phyloP scores from a whole-genome alignment of 139 green algal species.

The Limnomonas spitsbergensis region DNA sequence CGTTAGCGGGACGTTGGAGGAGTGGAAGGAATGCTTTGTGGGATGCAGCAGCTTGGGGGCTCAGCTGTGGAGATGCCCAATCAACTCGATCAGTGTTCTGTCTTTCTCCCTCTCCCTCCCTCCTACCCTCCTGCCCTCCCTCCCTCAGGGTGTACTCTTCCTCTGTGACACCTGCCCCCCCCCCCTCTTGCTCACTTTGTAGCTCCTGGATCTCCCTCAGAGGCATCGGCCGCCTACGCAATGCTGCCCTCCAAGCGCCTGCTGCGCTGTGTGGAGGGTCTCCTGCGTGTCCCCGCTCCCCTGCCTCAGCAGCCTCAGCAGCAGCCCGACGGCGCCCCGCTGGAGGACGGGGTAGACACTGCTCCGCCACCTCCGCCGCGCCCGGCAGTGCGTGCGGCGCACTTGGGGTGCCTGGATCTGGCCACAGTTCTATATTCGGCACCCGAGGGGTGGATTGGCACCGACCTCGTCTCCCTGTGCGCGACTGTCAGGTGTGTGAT shows the following conservation, averaged over 20 bases:
- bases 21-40: no score
- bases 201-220: background rate
- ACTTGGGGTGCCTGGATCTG: slow-evolving; percentile 10
- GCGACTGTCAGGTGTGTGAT: background rate
- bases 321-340: background rate
- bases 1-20: no score
- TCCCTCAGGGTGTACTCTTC: no score
- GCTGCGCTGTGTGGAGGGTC: slow-evolving; percentile 3
- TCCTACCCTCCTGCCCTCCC: no score
- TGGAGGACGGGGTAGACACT: background rate
- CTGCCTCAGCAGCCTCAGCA: background rate
- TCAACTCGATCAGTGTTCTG: no score
- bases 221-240: background rate
- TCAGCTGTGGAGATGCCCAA: no score
- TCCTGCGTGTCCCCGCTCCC: background rate
- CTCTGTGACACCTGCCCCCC: no score
- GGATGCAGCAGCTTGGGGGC: no score
- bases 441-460: background rate
- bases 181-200: no score
- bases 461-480: background rate
- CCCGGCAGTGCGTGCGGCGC: background rate
- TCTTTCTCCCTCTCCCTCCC: no score
- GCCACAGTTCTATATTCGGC: background rate
- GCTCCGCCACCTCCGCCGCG: background rate
- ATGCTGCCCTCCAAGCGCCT: background rate